Evolutionary conservation across 2,329 filamentous ascomycete genomes (phyloP).

Genomic region (Arthrinium puccinioides): DNA sequence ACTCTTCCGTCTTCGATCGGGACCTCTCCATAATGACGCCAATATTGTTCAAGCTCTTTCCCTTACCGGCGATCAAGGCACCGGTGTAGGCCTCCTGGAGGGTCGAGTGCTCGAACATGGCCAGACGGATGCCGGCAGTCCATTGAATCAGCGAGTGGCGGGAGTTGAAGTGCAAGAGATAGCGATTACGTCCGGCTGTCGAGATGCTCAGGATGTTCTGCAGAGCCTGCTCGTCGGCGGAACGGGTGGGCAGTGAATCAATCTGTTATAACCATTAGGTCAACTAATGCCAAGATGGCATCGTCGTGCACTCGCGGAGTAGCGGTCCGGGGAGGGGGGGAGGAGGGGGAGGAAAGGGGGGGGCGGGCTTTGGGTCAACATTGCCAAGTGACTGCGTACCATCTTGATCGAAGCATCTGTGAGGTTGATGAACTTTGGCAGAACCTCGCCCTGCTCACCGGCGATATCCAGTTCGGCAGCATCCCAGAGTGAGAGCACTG

Average conservation of each 20-base stretch:
- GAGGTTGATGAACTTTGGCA: constrained; percentile 91
- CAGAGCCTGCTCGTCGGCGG: constrained; percentile 67
- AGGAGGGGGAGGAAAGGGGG: background rate
- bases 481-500: constrained; percentile 92
- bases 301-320: no score
- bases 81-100: constrained; percentile 96
- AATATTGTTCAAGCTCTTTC: constrained; percentile 83
- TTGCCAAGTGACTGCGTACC: constrained; percentile 58
- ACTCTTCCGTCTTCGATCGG: constrained; percentile 74
- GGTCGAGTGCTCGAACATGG: constrained; percentile 90
- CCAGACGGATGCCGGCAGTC: constrained; percentile 87
- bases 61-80: constrained; percentile 90
- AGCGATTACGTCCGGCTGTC: constrained; percentile 91
- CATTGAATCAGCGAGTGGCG: constrained; percentile 89
- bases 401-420: constrained; percentile 98
- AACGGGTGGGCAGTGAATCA: constrained; percentile 80
- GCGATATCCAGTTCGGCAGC: constrained; percentile 84
- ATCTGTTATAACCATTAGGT: constrained; percentile 48
- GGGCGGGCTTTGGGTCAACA: background rate
- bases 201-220: constrained; percentile 95
- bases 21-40: constrained; percentile 79
- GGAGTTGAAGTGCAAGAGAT: constrained; percentile 93
- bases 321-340: background rate
- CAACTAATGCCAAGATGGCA: no score
- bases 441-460: constrained; percentile 74